Conservation (phyloP, 148 eudicot species). For the Salicornia ramosissima region DNA sequence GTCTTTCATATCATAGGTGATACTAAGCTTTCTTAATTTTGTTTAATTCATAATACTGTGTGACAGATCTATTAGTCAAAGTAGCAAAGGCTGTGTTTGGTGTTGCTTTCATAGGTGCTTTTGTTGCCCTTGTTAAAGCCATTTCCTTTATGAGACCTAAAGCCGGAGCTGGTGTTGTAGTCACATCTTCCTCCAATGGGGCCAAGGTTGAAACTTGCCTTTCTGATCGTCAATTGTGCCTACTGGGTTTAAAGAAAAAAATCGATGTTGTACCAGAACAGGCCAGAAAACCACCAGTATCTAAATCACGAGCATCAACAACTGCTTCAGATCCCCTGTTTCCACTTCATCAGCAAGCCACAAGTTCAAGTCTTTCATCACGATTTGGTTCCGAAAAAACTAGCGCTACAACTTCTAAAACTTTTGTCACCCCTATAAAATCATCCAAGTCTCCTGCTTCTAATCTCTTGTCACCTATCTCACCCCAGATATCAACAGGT, state of each 20-base stretch:
- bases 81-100: slow-evolving; percentile 36
- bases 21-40: not conserved
- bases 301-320: slow-evolving; percentile 42
- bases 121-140: slow-evolving; percentile 60
- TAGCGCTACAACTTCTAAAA: slow-evolving; percentile 39
- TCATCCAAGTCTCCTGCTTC: slow-evolving; percentile 60
- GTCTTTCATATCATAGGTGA: not conserved
- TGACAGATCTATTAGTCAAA: slow-evolving; percentile 51
- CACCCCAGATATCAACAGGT: slow-evolving; percentile 48
- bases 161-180: slow-evolving; percentile 29
- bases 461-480: slow-evolving; percentile 50
- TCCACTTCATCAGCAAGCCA: slow-evolving; percentile 64
- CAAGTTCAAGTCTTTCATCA: slow-evolving; percentile 40
- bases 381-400: slow-evolving; percentile 55
- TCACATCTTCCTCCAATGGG: slow-evolving; percentile 36
- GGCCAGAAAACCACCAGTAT: slow-evolving; percentile 60
- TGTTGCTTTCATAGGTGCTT: slow-evolving; percentile 50
- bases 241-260: slow-evolving; percentile 59
- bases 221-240: slow-evolving; percentile 62
- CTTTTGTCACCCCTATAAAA: slow-evolving; percentile 53
- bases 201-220: slow-evolving; percentile 49
- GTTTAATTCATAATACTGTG: slow-evolving; percentile 18
- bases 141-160: slow-evolving; percentile 41
- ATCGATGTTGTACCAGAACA: slow-evolving; percentile 36
- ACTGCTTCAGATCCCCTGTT: slow-evolving; percentile 50